A percentile compares a stretch with the other conserved stretches of the same genome.
Evolutionary conservation across 2,329 filamentous ascomycete species (phyloP).

Genomic region (Xylaria sp.): DNA sequence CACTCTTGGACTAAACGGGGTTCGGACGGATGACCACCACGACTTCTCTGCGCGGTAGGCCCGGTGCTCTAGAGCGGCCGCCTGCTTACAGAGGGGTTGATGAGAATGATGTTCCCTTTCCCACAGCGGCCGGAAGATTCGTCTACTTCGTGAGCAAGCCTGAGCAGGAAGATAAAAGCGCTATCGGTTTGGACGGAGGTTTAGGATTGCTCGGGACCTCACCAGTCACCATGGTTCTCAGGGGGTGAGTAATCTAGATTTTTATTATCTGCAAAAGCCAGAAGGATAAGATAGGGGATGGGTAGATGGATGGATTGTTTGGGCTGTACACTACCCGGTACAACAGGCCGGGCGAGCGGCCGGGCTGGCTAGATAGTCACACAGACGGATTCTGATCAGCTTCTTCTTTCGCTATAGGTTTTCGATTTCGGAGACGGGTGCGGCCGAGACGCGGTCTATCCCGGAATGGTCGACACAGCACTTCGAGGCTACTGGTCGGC

Average conservation of each 20-base stretch:
- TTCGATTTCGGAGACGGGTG: conserved; percentile 36
- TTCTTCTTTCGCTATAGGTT: conserved; percentile 27
- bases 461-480: conserved; percentile 42
- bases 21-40: conserved; percentile 8
- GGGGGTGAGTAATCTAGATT: conserved; percentile 25
- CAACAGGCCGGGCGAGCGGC: too few relatives aligned
- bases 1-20: conserved; percentile 27
- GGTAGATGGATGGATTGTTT: not conserved
- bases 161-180: not conserved
- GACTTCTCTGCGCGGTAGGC: conserved; percentile 17
- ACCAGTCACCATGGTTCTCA: conserved; percentile 32
- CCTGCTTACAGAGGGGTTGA: conserved; percentile 28
- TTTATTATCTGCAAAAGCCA: too few relatives aligned
- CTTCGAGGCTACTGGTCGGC: conserved; percentile 39
- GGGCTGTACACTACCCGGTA: not conserved
- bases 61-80: conserved; percentile 10
- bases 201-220: not conserved
- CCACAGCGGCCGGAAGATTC: conserved; percentile 14
- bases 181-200: not conserved
- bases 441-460: conserved; percentile 35
- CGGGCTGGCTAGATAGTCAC: not conserved
- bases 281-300: not conserved
- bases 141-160: not conserved
- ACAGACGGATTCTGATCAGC: not conserved
- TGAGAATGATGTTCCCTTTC: conserved; percentile 23